Evolutionary conservation across 306 rosid genomes (phyloP), one percentile per base, ranked within the genome.

Genomic region (Cicer judaicum): DNA sequence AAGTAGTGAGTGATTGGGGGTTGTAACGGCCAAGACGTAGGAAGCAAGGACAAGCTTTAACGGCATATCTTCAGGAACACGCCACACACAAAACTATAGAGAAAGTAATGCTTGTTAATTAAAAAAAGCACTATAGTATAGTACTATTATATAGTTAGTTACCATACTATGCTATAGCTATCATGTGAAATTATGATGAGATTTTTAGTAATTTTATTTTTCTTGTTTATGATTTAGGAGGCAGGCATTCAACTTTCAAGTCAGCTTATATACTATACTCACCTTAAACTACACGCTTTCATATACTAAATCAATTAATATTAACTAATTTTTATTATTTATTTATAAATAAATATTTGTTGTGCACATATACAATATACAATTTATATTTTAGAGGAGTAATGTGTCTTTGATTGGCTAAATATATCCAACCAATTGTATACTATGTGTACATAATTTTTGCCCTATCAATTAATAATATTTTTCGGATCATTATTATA

Each of bases 11-110:
- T 29, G 6, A 61, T 14, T 79, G 43, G 78, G 3, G 53, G 11
- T 74, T 18, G 73, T 15, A 74, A 74, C 76, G 76, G 76, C 76
- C 34, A 73, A 66, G 70, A 79, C 48, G 79, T 47, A 15, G 64
- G 79, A 57, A 15, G 70, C 79, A 79, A 56, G 4, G 47, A 29
- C 41, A 74, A 80, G 53, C 91, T 88, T 85, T 82, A 90, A 87
- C 93, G 91, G 87, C 88, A 76, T 83, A 73, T 61, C 93, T 86
- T 88, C 76, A 73, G 39, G 68, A 82, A 73, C 44, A 90, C 88
- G 86, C 77, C 77, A 76, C 48, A 67, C 34, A 49, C 75, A 56
- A 12, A 54, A n/a, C 50, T 8, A 64, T 11, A 12, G 24, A 54
- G 21, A 74, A 70, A 43, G 63, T 64, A 18, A 68, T 5, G 50